Conservation (phyloP, 2,329 filamentous ascomycete genomes). For the Akanthomyces dipterigenus region DNA sequence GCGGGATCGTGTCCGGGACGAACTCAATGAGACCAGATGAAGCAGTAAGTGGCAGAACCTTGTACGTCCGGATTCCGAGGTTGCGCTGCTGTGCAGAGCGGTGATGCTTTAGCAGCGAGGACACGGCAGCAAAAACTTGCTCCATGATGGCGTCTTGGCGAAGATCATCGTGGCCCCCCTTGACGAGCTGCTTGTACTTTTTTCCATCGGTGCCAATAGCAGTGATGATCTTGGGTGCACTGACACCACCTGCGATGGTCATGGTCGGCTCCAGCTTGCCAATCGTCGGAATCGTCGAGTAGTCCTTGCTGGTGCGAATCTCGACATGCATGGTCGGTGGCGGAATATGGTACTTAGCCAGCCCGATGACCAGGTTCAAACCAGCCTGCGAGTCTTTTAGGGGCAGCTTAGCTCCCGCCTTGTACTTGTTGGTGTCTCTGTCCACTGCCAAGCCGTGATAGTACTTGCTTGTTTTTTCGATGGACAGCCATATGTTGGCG, state of each 20-base stretch:
- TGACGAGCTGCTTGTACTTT: slow-evolving; percentile 84
- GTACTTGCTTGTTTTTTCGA: slow-evolving; percentile 66
- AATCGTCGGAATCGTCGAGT: slow-evolving; percentile 70
- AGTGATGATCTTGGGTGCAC: slow-evolving; percentile 88
- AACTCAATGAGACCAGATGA: slow-evolving; percentile 93
- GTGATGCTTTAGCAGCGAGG: slow-evolving; percentile 78
- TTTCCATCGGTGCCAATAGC: slow-evolving; percentile 70
- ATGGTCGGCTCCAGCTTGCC: slow-evolving; percentile 66
- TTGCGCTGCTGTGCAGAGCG: slow-evolving; percentile 80
- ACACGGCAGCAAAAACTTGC: slow-evolving; percentile 96
- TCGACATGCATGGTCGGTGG: slow-evolving; percentile 85
- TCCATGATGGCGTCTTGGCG: slow-evolving; percentile 99
- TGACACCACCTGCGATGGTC: slow-evolving; percentile 82
- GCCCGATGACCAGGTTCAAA: slow-evolving; percentile 52
- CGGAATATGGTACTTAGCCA: slow-evolving; percentile 65
- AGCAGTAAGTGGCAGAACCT: slow-evolving; percentile 82
- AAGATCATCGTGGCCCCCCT: slow-evolving; percentile 91
- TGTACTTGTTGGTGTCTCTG: slow-evolving; percentile 57
- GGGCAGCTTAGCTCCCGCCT: slow-evolving; percentile 57
- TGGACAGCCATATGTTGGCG: slow-evolving; percentile 57
- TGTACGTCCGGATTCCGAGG: slow-evolving; percentile 91
- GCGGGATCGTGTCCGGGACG: slow-evolving; percentile 83
- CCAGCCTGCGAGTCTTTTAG: slow-evolving; percentile 60
- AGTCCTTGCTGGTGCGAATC: slow-evolving; percentile 66
- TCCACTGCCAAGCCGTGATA: slow-evolving; percentile 61